These are phyloP conservation scores for Cucumis sativus DNA, from an alignment of 306 rosid genomes.

Conservation along the genomic window Cucumber_9930_V3 NC_026660.2:1707501-1708000, in stretches of 20 bases:
- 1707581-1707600: background rate
- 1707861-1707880: background rate
- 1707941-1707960: background rate
- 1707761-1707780: background rate
- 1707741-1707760: background rate
- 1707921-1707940: background rate
- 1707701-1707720: background rate
- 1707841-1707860: background rate
- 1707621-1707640: background rate
- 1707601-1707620: background rate
- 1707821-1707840: background rate
- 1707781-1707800: background rate
- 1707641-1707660: background rate
- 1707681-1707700: background rate
- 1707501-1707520: constrained; percentile 92
- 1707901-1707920: background rate
- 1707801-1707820: background rate
- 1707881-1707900: background rate
- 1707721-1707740: background rate
- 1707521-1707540: constrained; percentile 91
- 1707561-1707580: background rate
- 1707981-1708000: no score
- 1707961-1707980: background rate
- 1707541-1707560: constrained; percentile 55
- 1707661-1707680: background rate